Evolutionary conservation across 2,329 filamentous ascomycete genomes (phyloP).

Genomic region (Fusarium continuum): DNA sequence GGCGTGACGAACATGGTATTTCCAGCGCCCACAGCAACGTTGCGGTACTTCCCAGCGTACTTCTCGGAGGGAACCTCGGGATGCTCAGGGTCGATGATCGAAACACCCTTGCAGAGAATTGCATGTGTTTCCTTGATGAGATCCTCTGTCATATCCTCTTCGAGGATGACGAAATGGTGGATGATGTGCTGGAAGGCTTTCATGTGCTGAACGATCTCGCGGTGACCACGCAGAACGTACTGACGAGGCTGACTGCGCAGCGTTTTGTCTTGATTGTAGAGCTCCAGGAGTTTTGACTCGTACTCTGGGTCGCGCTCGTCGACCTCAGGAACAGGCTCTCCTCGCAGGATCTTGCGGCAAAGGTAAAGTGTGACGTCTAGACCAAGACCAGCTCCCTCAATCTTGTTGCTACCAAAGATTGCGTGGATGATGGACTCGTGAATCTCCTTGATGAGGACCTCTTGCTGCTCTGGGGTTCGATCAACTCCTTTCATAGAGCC

Average conservation of each 20-base stretch:
- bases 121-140: conserved; percentile 34
- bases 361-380: conserved; percentile 26
- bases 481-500: background rate
- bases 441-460: conserved; percentile 8
- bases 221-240: conserved; percentile 13
- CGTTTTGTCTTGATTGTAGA: background rate
- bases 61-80: conserved; percentile 4
- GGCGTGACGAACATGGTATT: conserved; percentile 43
- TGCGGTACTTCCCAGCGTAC: conserved; percentile 43
- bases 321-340: conserved; percentile 6
- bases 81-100: conserved; percentile 1
- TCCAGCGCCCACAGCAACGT: conserved; percentile 38
- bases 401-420: conserved; percentile 43
- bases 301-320: conserved; percentile 1
- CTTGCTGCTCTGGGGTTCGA: conserved; percentile 1
- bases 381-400: conserved; percentile 33
- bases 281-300: background rate
- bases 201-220: conserved; percentile 38
- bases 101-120: conserved; percentile 17
- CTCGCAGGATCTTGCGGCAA: conserved; percentile 23
- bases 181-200: conserved; percentile 35
- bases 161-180: conserved; percentile 3
- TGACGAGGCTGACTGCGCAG: background rate
- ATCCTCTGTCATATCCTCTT: conserved; percentile 21
- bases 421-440: conserved; percentile 30